A percentile compares a stretch with the other conserved stretches of the same genome.
These are phyloP conservation scores for Phoma herbarum DNA, from an alignment of 2,329 filamentous ascomycete species.

Conservation along the genomic window DNA sequence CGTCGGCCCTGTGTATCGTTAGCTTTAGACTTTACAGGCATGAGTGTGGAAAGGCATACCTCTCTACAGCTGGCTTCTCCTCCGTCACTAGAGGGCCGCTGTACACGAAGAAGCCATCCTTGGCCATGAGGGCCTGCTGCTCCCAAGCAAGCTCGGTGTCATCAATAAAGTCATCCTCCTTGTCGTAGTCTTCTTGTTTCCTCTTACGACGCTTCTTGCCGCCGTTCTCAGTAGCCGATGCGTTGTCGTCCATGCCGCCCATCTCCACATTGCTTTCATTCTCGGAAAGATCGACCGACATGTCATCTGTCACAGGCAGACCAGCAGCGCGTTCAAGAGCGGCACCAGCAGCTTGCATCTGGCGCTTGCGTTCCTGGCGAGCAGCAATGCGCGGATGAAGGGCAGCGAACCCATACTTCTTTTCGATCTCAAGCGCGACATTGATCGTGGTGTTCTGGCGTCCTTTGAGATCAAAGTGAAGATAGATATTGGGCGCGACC, in stretches of 20 bases:
- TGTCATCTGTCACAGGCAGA: slow-evolving; percentile 74
- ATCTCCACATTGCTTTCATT: slow-evolving; percentile 88
- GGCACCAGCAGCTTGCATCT: slow-evolving; percentile 87
- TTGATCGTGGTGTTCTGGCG: slow-evolving; percentile 92
- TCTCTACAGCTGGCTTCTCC: slow-evolving; percentile 75
- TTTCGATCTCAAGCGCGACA: slow-evolving; percentile 91
- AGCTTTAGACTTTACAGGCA: slow-evolving; percentile 30
- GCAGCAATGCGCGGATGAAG: slow-evolving; percentile 90
- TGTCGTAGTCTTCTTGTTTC: slow-evolving; percentile 73
- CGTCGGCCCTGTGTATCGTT: slow-evolving; percentile 68
- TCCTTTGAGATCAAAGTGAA: slow-evolving; percentile 82
- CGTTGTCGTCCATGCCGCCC: slow-evolving; percentile 66
- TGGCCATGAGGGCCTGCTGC: slow-evolving; percentile 90
- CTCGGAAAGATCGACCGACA: slow-evolving; percentile 78
- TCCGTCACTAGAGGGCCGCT: slow-evolving; percentile 90
- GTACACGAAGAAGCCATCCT: slow-evolving; percentile 98
- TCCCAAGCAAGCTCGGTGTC: slow-evolving; percentile 96
- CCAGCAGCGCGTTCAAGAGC: slow-evolving; percentile 80
- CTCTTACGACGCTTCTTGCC: slow-evolving; percentile 82
- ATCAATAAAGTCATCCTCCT: slow-evolving; percentile 77
- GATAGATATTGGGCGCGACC: slow-evolving; percentile 75
- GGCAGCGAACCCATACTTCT: slow-evolving; percentile 93
- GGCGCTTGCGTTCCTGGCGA: slow-evolving; percentile 84
- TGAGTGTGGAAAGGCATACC: slow-evolving; percentile 55
- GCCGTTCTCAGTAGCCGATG: slow-evolving; percentile 55